Evolutionary conservation across 2,329 filamentous ascomycete species (phyloP).

Genomic region (Trichoderma sp.): DNA sequence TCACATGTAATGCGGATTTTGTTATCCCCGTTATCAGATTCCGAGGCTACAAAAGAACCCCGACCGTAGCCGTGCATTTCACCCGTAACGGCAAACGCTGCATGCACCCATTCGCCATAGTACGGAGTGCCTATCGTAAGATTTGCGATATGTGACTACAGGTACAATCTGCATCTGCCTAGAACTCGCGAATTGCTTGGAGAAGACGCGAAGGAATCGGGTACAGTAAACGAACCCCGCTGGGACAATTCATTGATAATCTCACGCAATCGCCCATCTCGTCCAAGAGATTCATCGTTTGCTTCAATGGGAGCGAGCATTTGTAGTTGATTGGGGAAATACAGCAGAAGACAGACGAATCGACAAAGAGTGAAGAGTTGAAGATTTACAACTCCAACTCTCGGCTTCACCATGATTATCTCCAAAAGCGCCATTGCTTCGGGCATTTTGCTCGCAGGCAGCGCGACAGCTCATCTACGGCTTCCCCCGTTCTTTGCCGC

Average conservation of each 20-base stretch:
- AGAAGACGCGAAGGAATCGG: background rate
- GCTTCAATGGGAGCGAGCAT: background rate
- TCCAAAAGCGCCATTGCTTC: background rate
- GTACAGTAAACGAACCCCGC: constrained; percentile 16
- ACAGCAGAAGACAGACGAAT: background rate
- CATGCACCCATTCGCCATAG: background rate
- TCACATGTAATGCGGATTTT: background rate
- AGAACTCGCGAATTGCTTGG: background rate
- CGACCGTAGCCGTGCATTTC: background rate
- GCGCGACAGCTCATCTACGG: background rate
- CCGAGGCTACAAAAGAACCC: background rate
- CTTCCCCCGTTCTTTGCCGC: background rate
- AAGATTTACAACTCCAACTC: background rate
- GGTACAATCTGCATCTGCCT: background rate
- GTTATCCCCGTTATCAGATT: background rate
- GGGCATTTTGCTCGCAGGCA: background rate
- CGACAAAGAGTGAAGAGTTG: background rate
- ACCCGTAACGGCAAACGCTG: background rate
- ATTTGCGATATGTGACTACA: background rate
- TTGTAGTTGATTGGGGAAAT: background rate
- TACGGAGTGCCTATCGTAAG: background rate
- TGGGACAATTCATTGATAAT: background rate
- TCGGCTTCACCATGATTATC: background rate
- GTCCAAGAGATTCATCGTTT: background rate
- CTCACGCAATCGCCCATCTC: background rate